Conservation (phyloP, 148 eudicot genomes). For the Rhododendron henanense region DNA sequence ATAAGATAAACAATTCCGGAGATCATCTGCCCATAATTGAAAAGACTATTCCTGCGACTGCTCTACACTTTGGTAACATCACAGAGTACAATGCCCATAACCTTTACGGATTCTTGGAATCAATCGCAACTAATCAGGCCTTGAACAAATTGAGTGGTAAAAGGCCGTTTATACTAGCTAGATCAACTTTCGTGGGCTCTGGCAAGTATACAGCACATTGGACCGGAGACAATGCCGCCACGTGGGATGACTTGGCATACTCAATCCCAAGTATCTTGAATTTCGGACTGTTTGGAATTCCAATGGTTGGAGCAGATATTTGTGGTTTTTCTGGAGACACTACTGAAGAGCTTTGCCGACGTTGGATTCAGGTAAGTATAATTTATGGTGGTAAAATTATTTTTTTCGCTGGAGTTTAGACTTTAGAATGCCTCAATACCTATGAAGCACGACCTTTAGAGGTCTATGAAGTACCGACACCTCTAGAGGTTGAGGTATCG, state of each 20-base stretch:
- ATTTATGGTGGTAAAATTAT: background rate
- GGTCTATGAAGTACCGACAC: too few species aligned
- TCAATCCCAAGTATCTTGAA: constrained; percentile 66
- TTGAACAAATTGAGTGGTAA: constrained; percentile 41
- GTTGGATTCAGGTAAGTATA: constrained; percentile 74
- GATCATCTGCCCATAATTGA: constrained; percentile 30
- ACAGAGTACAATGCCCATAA: constrained; percentile 67
- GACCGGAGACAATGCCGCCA: constrained; percentile 92
- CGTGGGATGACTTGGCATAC: constrained; percentile 70
- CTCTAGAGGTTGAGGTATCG: too few species aligned
- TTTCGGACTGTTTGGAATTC: constrained; percentile 73
- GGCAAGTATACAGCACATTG: constrained; percentile 88
- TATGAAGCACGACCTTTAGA: too few species aligned
- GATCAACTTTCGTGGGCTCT: constrained; percentile 84
- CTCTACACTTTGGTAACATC: constrained; percentile 45
- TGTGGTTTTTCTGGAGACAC: constrained; percentile 71
- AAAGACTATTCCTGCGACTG: constrained; percentile 58
- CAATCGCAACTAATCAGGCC: constrained; percentile 53
- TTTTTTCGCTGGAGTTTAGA: background rate
- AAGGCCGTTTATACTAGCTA: constrained; percentile 65
- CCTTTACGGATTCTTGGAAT: constrained; percentile 61
- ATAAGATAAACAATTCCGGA: constrained; percentile 64
- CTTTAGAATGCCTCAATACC: background rate
- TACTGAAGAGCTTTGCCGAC: constrained; percentile 77
- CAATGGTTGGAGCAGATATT: constrained; percentile 97